Evolutionary conservation across 2,329 filamentous ascomycete genomes (phyloP).

Genomic region (Reticulascus tulasneorum): DNA sequence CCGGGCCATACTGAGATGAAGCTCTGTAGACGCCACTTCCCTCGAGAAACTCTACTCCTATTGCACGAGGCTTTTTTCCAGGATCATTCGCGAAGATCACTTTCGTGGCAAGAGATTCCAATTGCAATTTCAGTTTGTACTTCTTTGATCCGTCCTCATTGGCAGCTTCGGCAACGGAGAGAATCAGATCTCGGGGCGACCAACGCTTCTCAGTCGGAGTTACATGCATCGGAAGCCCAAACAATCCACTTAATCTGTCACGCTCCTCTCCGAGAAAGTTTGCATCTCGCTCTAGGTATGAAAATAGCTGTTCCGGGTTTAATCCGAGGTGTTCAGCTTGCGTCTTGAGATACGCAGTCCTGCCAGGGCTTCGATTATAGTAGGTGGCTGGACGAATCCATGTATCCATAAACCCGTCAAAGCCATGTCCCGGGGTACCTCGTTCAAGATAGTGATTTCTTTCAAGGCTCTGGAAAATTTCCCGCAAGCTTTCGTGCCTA

Average conservation of each 20-base stretch:
- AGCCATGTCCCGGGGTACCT: conserved; percentile 41
- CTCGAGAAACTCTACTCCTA: conserved; percentile 27
- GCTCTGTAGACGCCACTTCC: conserved; percentile 38
- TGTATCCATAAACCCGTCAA: conserved; percentile 44
- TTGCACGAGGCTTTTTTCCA: conserved; percentile 23
- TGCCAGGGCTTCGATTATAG: conserved; percentile 21
- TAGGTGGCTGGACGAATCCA: conserved; percentile 21
- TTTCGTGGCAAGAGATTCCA: conserved; percentile 25
- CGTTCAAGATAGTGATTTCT: conserved; percentile 45
- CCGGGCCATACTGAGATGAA: background rate
- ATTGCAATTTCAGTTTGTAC: conserved; percentile 23
- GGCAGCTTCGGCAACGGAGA: conserved; percentile 7
- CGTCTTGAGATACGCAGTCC: no score
- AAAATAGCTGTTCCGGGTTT: conserved; percentile 18
- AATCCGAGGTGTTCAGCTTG: conserved; percentile 12
- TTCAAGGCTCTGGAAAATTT: conserved; percentile 55
- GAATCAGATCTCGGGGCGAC: conserved; percentile 4
- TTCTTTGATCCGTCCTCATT: conserved; percentile 14
- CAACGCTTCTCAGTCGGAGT: conserved; percentile 3
- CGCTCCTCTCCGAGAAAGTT: conserved; percentile 13
- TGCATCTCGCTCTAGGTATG: conserved; percentile 22
- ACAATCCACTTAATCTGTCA: conserved; percentile 2
- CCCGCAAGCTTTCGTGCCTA: conserved; percentile 53
- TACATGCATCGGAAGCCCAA: conserved; percentile 6
- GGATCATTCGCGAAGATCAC: conserved; percentile 30